Evolutionary conservation across 2,329 filamentous ascomycete species (phyloP).

Genomic region (Fusarium armeniacum): DNA sequence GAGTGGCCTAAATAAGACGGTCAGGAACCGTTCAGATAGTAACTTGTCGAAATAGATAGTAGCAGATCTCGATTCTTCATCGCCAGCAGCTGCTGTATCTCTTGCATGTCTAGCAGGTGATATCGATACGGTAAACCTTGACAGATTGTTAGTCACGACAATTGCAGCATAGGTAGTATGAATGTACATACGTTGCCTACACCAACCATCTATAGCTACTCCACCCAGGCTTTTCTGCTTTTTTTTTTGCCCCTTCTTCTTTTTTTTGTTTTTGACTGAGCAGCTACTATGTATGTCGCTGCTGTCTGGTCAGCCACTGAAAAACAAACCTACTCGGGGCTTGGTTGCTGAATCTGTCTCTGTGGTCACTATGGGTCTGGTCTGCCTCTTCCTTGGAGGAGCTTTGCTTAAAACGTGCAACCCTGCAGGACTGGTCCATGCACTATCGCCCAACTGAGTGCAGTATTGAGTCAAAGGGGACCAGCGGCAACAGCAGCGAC

Average conservation of each 20-base stretch:
- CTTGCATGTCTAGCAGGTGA: conserved; percentile 27
- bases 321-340: conserved; percentile 8
- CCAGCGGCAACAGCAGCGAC: conserved; percentile 13
- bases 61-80: conserved; percentile 36
- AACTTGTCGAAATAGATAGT: conserved; percentile 21
- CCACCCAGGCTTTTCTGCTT: conserved; percentile 15
- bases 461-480: conserved; percentile 22
- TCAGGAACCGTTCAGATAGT: conserved; percentile 27
- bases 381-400: conserved; percentile 26
- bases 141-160: background rate
- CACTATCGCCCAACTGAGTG: conserved; percentile 44
- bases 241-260: conserved; percentile 19
- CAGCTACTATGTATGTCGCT: conserved; percentile 25
- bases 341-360: conserved; percentile 34
- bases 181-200: background rate
- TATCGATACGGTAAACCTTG: conserved; percentile 1
- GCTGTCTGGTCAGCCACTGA: conserved; percentile 14
- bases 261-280: conserved; percentile 29
- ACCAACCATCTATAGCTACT: conserved; percentile 9
- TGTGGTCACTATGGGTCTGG: conserved; percentile 36
- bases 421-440: conserved; percentile 45
- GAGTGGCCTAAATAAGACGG: conserved; percentile 23
- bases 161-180: background rate
- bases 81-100: conserved; percentile 10
- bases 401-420: conserved; percentile 45